Conservation (phyloP, 441 rosid genomes). For the Erodium texanum region DNA sequence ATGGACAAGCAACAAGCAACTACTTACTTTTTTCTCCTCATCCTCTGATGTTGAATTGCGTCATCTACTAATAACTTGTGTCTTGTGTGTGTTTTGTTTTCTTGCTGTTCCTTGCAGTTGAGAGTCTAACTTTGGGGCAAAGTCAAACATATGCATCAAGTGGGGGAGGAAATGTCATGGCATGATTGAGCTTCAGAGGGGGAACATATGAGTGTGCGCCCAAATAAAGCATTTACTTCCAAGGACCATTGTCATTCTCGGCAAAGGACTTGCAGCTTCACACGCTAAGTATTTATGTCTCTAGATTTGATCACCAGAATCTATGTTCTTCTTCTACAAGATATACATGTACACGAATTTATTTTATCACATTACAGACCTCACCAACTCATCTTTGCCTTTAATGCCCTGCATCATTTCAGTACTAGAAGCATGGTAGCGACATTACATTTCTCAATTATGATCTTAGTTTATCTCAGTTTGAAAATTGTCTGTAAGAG, state of each 20-base stretch:
- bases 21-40: not conserved
- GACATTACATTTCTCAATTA: too few relatives aligned
- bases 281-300: conserved; percentile 61
- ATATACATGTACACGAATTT: conserved; percentile 9
- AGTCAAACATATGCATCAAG: conserved; percentile 34
- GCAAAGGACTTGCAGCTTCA: conserved; percentile 19
- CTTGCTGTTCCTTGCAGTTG: conserved; percentile 14
- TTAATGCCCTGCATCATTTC: not conserved
- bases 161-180: too few relatives aligned
- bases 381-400: conserved; percentile 13
- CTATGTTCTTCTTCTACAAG: conserved; percentile 43
- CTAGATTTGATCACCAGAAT: conserved; percentile 51
- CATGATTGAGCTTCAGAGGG: conserved; percentile 23
- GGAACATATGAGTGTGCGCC: conserved; percentile 33
- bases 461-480: too few relatives aligned
- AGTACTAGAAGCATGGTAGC: too few relatives aligned
- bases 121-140: conserved; percentile 7
- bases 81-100: conserved; percentile 11
- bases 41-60: not conserved
- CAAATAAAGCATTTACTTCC: conserved; percentile 43
- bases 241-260: conserved; percentile 18
- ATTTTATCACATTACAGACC: conserved; percentile 7
- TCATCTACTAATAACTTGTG: not conserved
- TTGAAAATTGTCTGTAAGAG: too few relatives aligned
- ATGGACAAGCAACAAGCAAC: not conserved